Conservation (phyloP, 495 filamentous ascomycete species). For the Cladorrhinum samala region DNA sequence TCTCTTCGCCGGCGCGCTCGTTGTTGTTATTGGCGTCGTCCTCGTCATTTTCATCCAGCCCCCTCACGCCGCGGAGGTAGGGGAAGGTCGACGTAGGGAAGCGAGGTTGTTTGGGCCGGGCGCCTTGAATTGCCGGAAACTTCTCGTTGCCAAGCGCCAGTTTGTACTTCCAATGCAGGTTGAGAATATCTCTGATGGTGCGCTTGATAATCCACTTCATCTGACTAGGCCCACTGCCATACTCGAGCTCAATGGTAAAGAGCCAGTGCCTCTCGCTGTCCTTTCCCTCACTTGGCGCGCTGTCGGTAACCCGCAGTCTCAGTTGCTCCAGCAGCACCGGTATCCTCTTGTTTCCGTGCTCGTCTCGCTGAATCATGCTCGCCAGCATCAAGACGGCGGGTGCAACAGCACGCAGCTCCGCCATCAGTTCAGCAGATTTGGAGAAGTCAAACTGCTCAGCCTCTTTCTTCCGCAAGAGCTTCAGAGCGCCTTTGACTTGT, state of each 20-base stretch:
- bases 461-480: constrained; percentile 74
- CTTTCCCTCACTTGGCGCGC: constrained; percentile 51
- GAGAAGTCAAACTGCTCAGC: constrained; percentile 84
- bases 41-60: constrained; percentile 73
- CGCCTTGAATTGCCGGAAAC: constrained; percentile 46
- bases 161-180: constrained; percentile 90
- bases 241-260: constrained; percentile 91
- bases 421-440: constrained; percentile 94
- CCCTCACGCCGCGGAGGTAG: constrained; percentile 75
- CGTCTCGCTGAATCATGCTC: constrained; percentile 94
- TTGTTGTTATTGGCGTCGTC: constrained; percentile 57
- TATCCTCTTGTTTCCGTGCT: constrained; percentile 90
- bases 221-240: constrained; percentile 87
- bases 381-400: constrained; percentile 90
- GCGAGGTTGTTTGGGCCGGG: constrained; percentile 66
- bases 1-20: constrained; percentile 47
- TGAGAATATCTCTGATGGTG: constrained; percentile 81
- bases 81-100: constrained; percentile 92
- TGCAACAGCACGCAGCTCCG: constrained; percentile 84
- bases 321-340: constrained; percentile 93
- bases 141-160: constrained; percentile 73
- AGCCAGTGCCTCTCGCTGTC: constrained; percentile 74
- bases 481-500: constrained; percentile 76
- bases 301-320: constrained; percentile 80
- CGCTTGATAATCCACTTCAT: constrained; percentile 97